A percentile compares a stretch with the other conserved stretches of the same genome.
phyloP scores from a whole-genome alignment of 257 asterid genomes.

The Solanum chilense region DNA sequence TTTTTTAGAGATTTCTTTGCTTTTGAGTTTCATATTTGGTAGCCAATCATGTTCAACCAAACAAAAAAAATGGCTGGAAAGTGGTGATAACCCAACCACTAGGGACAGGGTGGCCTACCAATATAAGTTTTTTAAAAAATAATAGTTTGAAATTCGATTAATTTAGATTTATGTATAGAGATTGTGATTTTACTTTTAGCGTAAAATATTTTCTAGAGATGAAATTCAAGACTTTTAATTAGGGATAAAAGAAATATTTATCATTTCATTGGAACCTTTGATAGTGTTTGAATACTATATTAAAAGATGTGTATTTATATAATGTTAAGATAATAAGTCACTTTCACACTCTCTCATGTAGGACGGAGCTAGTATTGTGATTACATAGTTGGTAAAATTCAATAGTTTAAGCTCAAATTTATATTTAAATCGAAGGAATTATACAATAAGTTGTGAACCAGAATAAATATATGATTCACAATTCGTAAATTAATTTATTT shows the following conservation, averaged over 20 bases:
- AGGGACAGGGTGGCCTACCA: background rate
- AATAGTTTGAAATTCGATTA: too few species aligned
- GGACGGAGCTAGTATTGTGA: background rate
- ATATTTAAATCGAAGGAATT: background rate
- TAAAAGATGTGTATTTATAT: background rate
- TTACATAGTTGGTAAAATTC: background rate
- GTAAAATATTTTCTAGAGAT: background rate
- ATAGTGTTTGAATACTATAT: background rate
- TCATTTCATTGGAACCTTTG: background rate
- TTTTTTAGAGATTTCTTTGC: background rate
- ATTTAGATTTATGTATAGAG: background rate
- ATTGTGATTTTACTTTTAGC: rapidly evolving
- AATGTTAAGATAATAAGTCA: background rate
- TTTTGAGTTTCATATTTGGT: background rate
- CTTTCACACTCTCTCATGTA: background rate
- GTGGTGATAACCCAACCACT: background rate
- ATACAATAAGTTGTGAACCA: background rate
- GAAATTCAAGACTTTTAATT: rapidly evolving
- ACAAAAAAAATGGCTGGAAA: background rate
- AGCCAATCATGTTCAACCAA: background rate
- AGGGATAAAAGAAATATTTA: background rate
- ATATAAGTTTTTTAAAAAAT: background rate
- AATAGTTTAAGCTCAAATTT: background rate
- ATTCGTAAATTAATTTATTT: background rate
- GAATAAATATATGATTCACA: background rate